phyloP scores from a whole-genome alignment of 257 asterid genomes.

The Agastache rugosa region DNA sequence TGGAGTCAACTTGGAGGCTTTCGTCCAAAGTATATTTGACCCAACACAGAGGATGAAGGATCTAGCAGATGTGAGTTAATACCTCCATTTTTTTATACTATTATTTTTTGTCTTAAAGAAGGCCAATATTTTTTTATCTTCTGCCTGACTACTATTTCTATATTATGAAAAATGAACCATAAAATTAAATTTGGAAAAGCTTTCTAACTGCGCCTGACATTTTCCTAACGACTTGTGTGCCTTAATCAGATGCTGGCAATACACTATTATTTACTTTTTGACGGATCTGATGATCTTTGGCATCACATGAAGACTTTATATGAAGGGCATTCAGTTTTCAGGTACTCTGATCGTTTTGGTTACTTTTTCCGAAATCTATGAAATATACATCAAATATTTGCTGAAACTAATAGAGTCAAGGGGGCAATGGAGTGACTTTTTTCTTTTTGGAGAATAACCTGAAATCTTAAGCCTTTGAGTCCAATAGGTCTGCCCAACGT shows the following conservation, averaged over 20 bases:
- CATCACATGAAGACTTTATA: slow-evolving; percentile 79
- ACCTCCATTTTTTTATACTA: background rate
- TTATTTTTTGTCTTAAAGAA: background rate
- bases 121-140: background rate
- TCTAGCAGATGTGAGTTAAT: slow-evolving; percentile 88
- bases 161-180: background rate
- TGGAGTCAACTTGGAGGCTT: slow-evolving; percentile 75
- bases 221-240: slow-evolving; percentile 24
- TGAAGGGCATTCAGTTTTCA: slow-evolving; percentile 64
- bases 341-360: slow-evolving; percentile 48
- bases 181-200: background rate
- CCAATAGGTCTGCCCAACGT: no score
- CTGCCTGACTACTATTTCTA: slow-evolving; percentile 10
- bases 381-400: background rate
- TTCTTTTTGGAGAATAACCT: background rate
- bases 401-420: slow-evolving; percentile 5
- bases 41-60: slow-evolving; percentile 92
- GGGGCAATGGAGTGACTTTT: background rate
- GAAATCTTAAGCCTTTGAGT: background rate
- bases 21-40: slow-evolving; percentile 82
- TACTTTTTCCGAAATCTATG: background rate
- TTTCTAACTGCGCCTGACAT: slow-evolving; percentile 5
- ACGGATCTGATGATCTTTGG: slow-evolving; percentile 93
- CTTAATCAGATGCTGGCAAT: slow-evolving; percentile 82
- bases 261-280: slow-evolving; percentile 92